Base-by-base conservation (phyloP, 805 yeast species). In the Brettanomyces naardenensis region DNA sequence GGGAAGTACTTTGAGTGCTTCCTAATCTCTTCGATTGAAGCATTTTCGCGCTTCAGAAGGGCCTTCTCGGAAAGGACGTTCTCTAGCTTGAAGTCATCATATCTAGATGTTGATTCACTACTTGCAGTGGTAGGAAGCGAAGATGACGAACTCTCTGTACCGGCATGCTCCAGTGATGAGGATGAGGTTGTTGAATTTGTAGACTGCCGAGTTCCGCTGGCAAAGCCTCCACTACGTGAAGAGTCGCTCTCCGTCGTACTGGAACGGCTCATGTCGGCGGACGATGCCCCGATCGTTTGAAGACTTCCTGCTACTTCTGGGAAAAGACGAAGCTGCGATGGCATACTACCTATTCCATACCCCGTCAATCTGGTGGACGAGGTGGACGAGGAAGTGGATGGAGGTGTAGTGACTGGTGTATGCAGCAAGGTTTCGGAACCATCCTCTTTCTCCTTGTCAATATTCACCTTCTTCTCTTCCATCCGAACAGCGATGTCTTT, bases 311-410 rank as follows among this genome's bases (percentile, higher is more conserved):
- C 62, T n/a, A 52, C 44, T 22, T 64, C 64, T 2, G 64, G 59
- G 23, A 74, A 62, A 9, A 77, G 56, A 28, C 66, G 65, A 48
- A 77, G 52, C 51, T 78, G 85, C 0, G 82, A 75, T 0, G 84
- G 84, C 38, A 56, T 38, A 18, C 31, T 33, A 26, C 30, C 33
- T 19, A 44, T 43, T 15, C 43, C 48, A 19, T 33, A 41, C 9
- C 33, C 31, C 23, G n/a, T 32, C 26, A 32, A 15, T n/a, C n/a
- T n/a, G 10, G 7, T 7, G 7, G 26, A 23, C 26, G 26, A 23
- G 11, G 26, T 23, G 10, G 19, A 15, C 23, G 11, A 27, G 33
- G 30, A 28, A 13, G 30, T 9, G 17, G 30, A 28, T 11, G n/a
- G 30, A 11, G 30, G n/a, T n/a, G n/a, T n/a, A n/a, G n/a, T n/a